phyloP scores from a whole-genome alignment of 352 stramenopile genomes.

The Pythium insidiosum region DNA sequence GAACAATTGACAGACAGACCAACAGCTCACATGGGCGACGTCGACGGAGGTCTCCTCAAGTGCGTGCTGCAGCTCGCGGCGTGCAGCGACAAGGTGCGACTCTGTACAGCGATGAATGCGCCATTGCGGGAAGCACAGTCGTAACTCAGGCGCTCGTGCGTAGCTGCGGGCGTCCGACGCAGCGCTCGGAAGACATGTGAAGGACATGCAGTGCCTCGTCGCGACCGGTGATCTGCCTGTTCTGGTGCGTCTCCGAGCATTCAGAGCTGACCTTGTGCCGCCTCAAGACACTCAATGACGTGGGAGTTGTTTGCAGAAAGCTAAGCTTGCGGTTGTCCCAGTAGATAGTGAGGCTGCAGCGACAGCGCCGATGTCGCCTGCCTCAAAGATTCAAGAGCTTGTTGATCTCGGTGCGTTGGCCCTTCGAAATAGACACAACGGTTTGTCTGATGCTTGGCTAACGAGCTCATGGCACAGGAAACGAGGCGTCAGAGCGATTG shows the following conservation, averaged over 20 bases:
- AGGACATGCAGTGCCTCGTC: slow-evolving; percentile 14
- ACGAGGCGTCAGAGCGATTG: slow-evolving; percentile 50
- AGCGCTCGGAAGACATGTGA: slow-evolving; percentile 26
- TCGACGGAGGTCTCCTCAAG: slow-evolving; percentile 55
- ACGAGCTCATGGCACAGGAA: too few relatives aligned
- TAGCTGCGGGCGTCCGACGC: slow-evolving; percentile 51
- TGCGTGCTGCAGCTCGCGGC: slow-evolving; percentile 65
- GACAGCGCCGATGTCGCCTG: too few relatives aligned
- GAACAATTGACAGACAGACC: slow-evolving; percentile 1
- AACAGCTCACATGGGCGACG: slow-evolving; percentile 30
- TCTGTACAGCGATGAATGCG: too few relatives aligned
- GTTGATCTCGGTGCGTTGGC: slow-evolving; percentile 32
- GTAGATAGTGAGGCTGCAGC: too few relatives aligned
- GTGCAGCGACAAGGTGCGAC: slow-evolving; percentile 65
- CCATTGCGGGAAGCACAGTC: too few relatives aligned
- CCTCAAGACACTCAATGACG: not conserved
- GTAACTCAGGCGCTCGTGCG: not conserved
- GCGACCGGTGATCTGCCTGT: slow-evolving; percentile 30
- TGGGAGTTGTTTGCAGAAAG: slow-evolving; percentile 28
- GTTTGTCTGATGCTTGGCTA: too few relatives aligned
- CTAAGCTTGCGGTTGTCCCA: slow-evolving; percentile 47
- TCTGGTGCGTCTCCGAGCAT: slow-evolving; percentile 14
- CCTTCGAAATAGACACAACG: too few relatives aligned
- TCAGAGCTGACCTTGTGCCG: not conserved
- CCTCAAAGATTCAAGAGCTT: slow-evolving; percentile 52